Evolutionary conservation across 108 stramenopile genomes (phyloP).

Genomic region (Seminavis robusta): DNA sequence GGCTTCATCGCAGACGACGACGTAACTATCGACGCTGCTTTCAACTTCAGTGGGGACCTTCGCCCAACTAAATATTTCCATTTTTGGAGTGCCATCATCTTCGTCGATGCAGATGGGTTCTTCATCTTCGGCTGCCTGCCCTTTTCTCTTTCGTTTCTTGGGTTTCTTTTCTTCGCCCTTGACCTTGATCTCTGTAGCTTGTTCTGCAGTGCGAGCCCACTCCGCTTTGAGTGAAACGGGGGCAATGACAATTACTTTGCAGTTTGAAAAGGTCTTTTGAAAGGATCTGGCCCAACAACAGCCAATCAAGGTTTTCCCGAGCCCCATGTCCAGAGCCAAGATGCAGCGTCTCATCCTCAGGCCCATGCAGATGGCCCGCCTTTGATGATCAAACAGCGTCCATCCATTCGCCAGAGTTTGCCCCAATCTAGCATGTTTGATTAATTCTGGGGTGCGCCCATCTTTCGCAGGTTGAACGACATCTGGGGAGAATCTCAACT

Average conservation of each 20-base stretch:
- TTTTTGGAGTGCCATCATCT: constrained; percentile 1
- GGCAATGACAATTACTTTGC: constrained; percentile 59
- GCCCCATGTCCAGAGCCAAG: constrained; percentile 82
- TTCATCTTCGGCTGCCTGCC: constrained; percentile 3
- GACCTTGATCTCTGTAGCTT: constrained; percentile 48
- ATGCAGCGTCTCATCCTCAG: constrained; percentile 69
- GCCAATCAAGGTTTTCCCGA: constrained; percentile 77
- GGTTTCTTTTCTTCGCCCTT: constrained; percentile 20
- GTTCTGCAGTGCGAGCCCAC: constrained; percentile 68
- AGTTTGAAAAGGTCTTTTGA: constrained; percentile 37
- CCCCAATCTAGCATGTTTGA: constrained; percentile 54
- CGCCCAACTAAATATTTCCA: constrained; percentile 56
- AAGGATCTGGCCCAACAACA: constrained; percentile 76
- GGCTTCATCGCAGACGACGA: constrained; percentile 78
- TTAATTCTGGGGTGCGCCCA: constrained; percentile 29
- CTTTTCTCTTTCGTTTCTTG: constrained; percentile 9
- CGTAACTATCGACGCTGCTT: constrained; percentile 26
- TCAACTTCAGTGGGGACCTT: constrained; percentile 43
- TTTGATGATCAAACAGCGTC: constrained; percentile 74
- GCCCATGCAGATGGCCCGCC: constrained; percentile 53
- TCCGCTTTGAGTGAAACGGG: constrained; percentile 68
- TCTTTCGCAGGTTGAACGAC: constrained; percentile 30
- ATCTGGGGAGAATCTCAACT: constrained; percentile 17
- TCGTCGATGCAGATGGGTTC: constrained; percentile 6
- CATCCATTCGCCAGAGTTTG: constrained; percentile 68